Conservation (phyloP, 208 protist species). For the Leptomonas seymouri region DNA sequence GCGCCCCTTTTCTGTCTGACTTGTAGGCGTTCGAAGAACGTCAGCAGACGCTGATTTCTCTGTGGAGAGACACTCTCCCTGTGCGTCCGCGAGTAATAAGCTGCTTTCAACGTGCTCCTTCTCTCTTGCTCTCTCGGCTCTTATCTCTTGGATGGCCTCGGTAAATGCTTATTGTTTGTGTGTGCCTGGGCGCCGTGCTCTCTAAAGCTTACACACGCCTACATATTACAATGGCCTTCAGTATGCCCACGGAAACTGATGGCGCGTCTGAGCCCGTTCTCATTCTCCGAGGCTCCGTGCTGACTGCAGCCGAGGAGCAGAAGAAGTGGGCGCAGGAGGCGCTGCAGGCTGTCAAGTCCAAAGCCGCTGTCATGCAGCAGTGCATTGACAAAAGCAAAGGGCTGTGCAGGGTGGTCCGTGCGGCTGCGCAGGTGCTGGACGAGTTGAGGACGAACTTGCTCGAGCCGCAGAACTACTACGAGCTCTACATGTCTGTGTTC, state of each 20-base stretch:
- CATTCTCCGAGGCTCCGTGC: slow-evolving; percentile 55
- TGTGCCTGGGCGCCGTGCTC: too few species aligned
- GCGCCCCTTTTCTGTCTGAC: too few species aligned
- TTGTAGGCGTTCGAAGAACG: too few species aligned
- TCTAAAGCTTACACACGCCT: too few species aligned
- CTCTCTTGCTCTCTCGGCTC: too few species aligned
- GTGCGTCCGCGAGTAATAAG: too few species aligned
- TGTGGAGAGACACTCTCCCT: too few species aligned
- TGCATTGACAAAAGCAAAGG: slow-evolving; percentile 63
- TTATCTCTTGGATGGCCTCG: too few species aligned
- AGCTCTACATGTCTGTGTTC: slow-evolving; percentile 96
- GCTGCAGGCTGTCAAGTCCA: slow-evolving; percentile 63
- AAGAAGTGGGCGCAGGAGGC: slow-evolving; percentile 89
- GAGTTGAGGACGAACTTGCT: slow-evolving; percentile 96
- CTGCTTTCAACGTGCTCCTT: too few species aligned
- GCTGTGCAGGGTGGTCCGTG: slow-evolving; percentile 44
- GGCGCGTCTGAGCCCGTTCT: slow-evolving; percentile 30
- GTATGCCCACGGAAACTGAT: slow-evolving; percentile 13
- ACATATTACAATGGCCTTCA: slow-evolving; percentile 36
- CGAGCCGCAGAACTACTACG: slow-evolving; percentile 98
- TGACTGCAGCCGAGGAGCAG: slow-evolving; percentile 91
- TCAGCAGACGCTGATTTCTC: too few species aligned
- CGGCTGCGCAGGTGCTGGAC: slow-evolving; percentile 88
- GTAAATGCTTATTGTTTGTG: too few species aligned
- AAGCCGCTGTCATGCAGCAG: slow-evolving; percentile 79